These are phyloP conservation scores for Kluyveromyces wickerhamii DNA, from an alignment of 805 yeast species.

Conservation along the genomic window DNA sequence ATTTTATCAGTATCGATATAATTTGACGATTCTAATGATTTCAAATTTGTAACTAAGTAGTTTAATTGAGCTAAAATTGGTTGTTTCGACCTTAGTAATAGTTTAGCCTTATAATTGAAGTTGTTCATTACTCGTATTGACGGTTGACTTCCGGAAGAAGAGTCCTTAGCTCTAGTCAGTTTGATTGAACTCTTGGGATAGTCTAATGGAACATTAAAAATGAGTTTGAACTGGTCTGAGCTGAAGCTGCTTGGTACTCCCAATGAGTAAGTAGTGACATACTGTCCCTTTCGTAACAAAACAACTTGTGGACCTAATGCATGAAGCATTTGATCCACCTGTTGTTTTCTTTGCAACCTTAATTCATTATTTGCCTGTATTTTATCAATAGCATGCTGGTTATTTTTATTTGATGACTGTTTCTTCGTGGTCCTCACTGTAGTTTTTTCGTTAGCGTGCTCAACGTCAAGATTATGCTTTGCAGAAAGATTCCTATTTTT, in stretches of 20 bases:
- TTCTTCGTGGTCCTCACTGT: no score
- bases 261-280: constrained; percentile 19
- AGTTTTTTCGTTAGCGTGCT: no score
- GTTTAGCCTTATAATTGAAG: constrained; percentile 17
- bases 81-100: constrained; percentile 8
- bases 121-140: constrained; percentile 13
- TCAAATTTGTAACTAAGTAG: constrained; percentile 17
- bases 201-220: constrained; percentile 17
- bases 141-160: not conserved
- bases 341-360: constrained; percentile 8
- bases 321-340: constrained; percentile 17
- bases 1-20: constrained; percentile 14
- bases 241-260: constrained; percentile 6
- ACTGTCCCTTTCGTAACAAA: constrained; percentile 16
- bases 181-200: constrained; percentile 22
- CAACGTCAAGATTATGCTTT: no score
- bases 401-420: not conserved
- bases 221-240: constrained; percentile 9
- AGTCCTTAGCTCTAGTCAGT: constrained; percentile 8
- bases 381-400: constrained; percentile 1
- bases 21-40: constrained; percentile 9
- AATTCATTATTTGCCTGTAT: not conserved
- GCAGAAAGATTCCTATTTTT: no score
- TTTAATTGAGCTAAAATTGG: constrained; percentile 21
- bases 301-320: constrained; percentile 12